Base-by-base conservation (phyloP, 805 yeast genomes). In the Yarrowia sp. region DNA sequence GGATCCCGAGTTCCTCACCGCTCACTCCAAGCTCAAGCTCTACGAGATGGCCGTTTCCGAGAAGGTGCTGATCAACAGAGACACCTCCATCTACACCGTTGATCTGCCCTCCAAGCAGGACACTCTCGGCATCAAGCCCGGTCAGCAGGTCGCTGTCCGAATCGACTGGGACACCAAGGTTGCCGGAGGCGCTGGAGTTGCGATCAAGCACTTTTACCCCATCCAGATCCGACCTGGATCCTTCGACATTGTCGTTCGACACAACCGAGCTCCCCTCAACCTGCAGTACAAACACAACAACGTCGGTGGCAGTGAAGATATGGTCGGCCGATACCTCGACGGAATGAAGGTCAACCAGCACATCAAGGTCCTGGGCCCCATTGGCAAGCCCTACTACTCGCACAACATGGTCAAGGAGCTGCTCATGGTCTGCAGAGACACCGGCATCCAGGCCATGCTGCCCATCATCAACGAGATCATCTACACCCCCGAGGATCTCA, bases 341-440 rank as follows among this genome's bases (percentile, higher is more conserved):
- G 61, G 61, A 18, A 38, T 55, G 61, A 55, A 55, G 47, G 47
- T 38, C 35, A 25, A 55, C 61, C 61, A 55, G 61, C 46, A 55
- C 29, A 19, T 55, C 49, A 55, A 38, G 36, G 61, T 55, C 21
- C 14, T 55, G 16, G 61, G 61, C 14, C 61, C 61, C 27, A 55
- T 55, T 38, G 61, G 61, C 6, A 42, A 39, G 61, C 47, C 47
- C 38, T 55, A 39, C 24, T 55, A 55, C 38, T 27, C 47, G 4
- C 47, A 38, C 36, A 55, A 55, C 38, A 39, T 55, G 46, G 61
- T 55, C 38, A 55, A 55, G 47, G 61, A 55, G 47, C 61, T 55
- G 38, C 16, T 38, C 13, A 36, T 55, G 47, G 61, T 55, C 13
- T 38, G 47, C 27, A 10, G 47, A 36, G 61, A 39, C 27, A 38